These are phyloP conservation scores for Fusarium ambrosium DNA, from an alignment of 2,329 filamentous ascomycete genomes.

Conservation along the genomic window DNA sequence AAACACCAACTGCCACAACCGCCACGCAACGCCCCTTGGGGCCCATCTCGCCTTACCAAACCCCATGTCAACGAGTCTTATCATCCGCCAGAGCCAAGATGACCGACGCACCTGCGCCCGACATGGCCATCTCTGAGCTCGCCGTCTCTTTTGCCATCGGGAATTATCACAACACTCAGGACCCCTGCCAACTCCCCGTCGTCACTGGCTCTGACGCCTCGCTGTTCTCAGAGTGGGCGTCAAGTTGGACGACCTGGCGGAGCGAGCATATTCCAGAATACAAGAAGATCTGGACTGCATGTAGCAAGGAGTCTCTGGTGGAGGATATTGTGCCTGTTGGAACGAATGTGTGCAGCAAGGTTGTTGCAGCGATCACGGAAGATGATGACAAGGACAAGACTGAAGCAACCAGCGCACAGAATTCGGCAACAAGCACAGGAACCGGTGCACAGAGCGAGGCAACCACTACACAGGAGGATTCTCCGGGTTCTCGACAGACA, in stretches of 20 bases:
- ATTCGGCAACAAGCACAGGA: not conserved
- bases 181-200: constrained; percentile 3
- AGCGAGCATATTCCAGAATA: not conserved
- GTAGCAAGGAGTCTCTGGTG: not conserved
- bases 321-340: not conserved
- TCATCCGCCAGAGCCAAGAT: not conserved
- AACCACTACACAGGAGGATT: not conserved
- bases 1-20: not conserved
- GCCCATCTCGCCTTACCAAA: not conserved
- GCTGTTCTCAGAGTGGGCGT: constrained; percentile 6
- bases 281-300: constrained; percentile 1
- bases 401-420: not conserved
- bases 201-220: not conserved
- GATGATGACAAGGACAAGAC: not conserved
- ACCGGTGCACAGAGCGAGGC: not conserved
- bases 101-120: not conserved
- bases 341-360: not conserved
- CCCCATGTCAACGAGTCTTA: not conserved
- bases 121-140: not conserved
- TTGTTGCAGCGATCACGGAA: not conserved
- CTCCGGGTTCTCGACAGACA: not conserved
- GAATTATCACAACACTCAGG: not conserved
- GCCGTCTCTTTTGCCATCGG: not conserved
- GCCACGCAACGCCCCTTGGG: not conserved
- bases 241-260: not conserved